A percentile compares a stretch with the other conserved stretches of the same genome.
These are phyloP conservation scores for Funneliformis mosseae DNA, from an alignment of 192 early-diverging fungal species.

Conservation along the genomic window DNA sequence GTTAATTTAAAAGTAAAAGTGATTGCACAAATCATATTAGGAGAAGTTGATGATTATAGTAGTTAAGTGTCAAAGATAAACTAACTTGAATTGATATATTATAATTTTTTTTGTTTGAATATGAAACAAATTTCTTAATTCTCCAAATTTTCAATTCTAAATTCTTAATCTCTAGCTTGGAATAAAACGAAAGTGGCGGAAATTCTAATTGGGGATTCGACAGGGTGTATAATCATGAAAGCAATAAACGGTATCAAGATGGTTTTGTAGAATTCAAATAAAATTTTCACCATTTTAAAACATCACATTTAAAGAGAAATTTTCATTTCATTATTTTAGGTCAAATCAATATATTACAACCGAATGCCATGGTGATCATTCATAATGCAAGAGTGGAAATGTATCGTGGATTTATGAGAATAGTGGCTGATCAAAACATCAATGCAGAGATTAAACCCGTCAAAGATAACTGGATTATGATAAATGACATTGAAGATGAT, in stretches of 20 bases:
- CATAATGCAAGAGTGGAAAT: conserved; percentile 33
- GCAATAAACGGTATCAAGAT: conserved; percentile 26
- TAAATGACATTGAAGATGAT: too few species aligned
- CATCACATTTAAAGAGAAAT: too few species aligned
- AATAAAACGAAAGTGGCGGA: conserved; percentile 30
- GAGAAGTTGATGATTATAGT: conserved; percentile 13
- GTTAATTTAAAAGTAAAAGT: conserved; percentile 33
- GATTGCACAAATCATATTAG: conserved; percentile 23
- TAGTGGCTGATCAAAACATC: conserved; percentile 24
- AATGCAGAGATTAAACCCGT: conserved; percentile 13
- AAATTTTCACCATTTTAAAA: too few species aligned
- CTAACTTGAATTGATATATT: too few species aligned
- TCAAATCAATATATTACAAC: conserved; percentile 18
- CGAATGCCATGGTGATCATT: not conserved
- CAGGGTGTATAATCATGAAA: conserved; percentile 32
- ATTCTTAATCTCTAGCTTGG: not conserved
- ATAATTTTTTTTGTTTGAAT: not conserved
- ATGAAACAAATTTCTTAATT: too few species aligned
- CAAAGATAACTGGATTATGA: not conserved
- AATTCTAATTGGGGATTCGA: conserved; percentile 28
- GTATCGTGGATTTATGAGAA: conserved; percentile 36
- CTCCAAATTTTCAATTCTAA: too few species aligned
- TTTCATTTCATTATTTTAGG: conserved; percentile 10
- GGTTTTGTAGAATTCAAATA: not conserved
- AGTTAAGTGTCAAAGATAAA: conserved; percentile 1